Conservation (phyloP, 495 filamentous ascomycete species). For the Daldinia loculata region DNA sequence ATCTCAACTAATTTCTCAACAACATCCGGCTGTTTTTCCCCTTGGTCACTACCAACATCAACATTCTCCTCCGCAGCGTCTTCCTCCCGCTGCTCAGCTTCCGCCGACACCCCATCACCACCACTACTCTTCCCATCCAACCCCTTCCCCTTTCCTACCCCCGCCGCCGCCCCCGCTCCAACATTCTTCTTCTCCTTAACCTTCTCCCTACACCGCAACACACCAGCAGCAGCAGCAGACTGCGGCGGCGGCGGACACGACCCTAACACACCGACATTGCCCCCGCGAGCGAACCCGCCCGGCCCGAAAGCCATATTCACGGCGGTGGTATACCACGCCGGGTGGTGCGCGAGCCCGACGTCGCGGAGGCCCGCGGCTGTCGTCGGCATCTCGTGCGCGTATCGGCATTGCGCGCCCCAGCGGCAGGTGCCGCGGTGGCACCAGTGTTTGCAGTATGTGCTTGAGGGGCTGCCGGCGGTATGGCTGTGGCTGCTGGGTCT, state of each 20-base stretch:
- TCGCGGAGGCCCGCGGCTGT: constrained; percentile 46
- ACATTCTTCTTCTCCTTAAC: constrained; percentile 3
- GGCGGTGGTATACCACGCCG: constrained; percentile 46
- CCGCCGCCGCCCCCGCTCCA: not conserved
- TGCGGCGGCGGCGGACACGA: not conserved
- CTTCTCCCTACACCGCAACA: constrained; percentile 4
- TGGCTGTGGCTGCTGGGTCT: not conserved
- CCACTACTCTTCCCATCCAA: not conserved
- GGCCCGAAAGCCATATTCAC: constrained; percentile 18
- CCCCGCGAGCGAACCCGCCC: not conserved
- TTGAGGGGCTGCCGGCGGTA: constrained; percentile 2
- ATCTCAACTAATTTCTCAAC: constrained; percentile 31
- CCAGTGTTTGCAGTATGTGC: constrained; percentile 55
- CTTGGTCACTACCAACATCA: not conserved
- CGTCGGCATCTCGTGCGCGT: constrained; percentile 54
- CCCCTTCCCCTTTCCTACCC: not conserved
- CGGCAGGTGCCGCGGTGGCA: constrained; percentile 56
- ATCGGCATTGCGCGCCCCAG: constrained; percentile 52
- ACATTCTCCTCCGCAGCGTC: not conserved
- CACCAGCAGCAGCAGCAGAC: too few relatives aligned
- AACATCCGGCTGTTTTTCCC: constrained; percentile 14
- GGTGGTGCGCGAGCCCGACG: constrained; percentile 49
- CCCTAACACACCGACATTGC: too few relatives aligned
- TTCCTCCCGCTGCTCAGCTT: not conserved
- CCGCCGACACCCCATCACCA: not conserved